Evolutionary conservation across 176 grass and related monocot genomes (phyloP).

Genomic region (Tuctoria greenei): DNA sequence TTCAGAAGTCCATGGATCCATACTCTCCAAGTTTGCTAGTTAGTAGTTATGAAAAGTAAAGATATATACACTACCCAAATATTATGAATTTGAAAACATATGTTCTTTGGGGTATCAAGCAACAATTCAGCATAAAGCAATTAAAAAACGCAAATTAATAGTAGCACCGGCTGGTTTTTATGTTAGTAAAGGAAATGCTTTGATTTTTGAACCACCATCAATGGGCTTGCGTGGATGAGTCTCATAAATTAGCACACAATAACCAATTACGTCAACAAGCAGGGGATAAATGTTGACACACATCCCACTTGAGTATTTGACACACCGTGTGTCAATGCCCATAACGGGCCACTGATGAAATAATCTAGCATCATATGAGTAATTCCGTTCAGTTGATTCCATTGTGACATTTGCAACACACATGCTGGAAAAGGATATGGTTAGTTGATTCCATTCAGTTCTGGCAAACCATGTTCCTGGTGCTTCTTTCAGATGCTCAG

Average conservation of each 20-base stretch:
- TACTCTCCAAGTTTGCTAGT: conserved; percentile 17
- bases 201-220: background rate
- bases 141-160: conserved; percentile 8
- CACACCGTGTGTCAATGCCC: no score
- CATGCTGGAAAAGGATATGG: conserved; percentile 91
- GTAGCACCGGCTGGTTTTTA: background rate
- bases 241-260: background rate
- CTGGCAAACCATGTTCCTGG: conserved; percentile 3
- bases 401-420: conserved; percentile 76
- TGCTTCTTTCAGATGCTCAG: conserved; percentile 2
- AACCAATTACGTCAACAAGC: no score
- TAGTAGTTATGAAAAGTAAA: conserved; percentile 12
- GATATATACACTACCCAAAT: background rate
- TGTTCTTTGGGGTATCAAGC: background rate
- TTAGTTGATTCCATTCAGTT: conserved; percentile 46
- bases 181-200: background rate
- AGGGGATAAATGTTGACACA: no score
- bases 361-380: no score
- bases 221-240: background rate
- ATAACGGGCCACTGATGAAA: no score
- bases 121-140: conserved; percentile 11
- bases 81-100: conserved; percentile 15
- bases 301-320: no score
- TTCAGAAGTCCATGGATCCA: background rate
- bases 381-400: no score